These are phyloP conservation scores for Scedosporium dehoogii DNA, from an alignment of 2,329 filamentous ascomycete species.

Conservation along the genomic window DNA sequence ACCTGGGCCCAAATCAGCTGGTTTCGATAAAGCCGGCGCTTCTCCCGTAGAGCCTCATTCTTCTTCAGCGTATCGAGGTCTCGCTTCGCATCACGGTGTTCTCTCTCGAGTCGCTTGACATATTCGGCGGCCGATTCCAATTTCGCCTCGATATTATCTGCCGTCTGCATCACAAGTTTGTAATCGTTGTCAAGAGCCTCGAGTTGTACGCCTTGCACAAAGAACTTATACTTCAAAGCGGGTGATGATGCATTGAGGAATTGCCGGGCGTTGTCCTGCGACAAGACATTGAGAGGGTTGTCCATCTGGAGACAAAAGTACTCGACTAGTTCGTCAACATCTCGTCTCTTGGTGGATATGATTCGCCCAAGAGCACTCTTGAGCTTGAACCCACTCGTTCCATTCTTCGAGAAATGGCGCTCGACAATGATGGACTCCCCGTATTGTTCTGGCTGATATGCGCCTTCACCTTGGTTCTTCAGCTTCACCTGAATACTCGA, in stretches of 20 bases:
- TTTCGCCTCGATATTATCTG: slow-evolving; percentile 62
- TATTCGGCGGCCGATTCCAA: slow-evolving; percentile 52
- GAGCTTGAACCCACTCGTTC: slow-evolving; percentile 75
- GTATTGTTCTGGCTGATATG: slow-evolving; percentile 74
- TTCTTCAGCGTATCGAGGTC: slow-evolving; percentile 57
- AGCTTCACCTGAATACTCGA: slow-evolving; percentile 72
- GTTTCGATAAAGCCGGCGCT: slow-evolving; percentile 46
- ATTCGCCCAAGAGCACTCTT: slow-evolving; percentile 61
- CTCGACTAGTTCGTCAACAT: slow-evolving; percentile 88
- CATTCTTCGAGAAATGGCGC: slow-evolving; percentile 68
- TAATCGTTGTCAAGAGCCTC: slow-evolving; percentile 91
- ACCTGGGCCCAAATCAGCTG: slow-evolving; percentile 87
- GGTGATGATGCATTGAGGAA: slow-evolving; percentile 82
- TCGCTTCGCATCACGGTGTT: slow-evolving; percentile 50
- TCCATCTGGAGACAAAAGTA: slow-evolving; percentile 91
- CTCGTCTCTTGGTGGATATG: slow-evolving; percentile 73
- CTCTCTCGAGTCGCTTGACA: slow-evolving; percentile 48
- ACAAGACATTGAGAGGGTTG: slow-evolving; percentile 91
- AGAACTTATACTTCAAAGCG: slow-evolving; percentile 88
- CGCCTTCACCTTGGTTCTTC: slow-evolving; percentile 80
- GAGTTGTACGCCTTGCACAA: slow-evolving; percentile 86
- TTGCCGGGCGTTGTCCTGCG: slow-evolving; percentile 87
- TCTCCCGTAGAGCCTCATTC: slow-evolving; percentile 53
- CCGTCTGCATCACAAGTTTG: slow-evolving; percentile 65
- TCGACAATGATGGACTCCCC: slow-evolving; percentile 85